Evolutionary conservation across 148 eudicot species (phyloP).

Genomic region (Rhododendron simsii): DNA sequence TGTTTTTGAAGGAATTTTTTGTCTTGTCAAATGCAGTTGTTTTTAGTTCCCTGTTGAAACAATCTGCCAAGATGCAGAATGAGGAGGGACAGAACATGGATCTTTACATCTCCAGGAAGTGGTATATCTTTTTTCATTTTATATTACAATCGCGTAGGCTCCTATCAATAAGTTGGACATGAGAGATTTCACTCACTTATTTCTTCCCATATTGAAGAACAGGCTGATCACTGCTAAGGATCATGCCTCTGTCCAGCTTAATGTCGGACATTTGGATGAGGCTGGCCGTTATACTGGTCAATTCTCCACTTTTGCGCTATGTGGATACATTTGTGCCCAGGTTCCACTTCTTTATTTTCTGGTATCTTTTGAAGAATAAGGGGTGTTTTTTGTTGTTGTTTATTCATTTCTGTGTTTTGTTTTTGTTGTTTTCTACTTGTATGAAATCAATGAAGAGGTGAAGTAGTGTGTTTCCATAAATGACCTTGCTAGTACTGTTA

Average conservation of each 20-base stretch:
- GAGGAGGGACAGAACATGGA: constrained; percentile 63
- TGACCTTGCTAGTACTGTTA: neutral
- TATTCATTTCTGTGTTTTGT: neutral
- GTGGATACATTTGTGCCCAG: constrained; percentile 69
- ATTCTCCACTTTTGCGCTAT: constrained; percentile 64
- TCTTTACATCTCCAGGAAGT: constrained; percentile 65
- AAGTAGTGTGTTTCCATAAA: neutral
- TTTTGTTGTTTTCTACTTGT: neutral
- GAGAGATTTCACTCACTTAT: neutral
- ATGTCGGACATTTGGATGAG: constrained; percentile 68
- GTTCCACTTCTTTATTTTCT: constrained; percentile 15
- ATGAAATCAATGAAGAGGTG: neutral
- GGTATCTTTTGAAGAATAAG: neutral
- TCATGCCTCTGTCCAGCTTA: constrained; percentile 72
- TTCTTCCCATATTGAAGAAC: constrained; percentile 25
- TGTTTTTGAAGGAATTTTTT: too few species aligned
- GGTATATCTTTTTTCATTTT: constrained; percentile 20
- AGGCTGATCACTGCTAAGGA: constrained; percentile 83
- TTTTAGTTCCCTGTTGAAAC: neutral
- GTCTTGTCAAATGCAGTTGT: too few species aligned
- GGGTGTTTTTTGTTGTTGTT: neutral
- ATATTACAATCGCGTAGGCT: too few species aligned
- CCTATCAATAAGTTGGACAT: neutral
- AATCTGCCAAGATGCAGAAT: constrained; percentile 49
- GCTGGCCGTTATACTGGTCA: constrained; percentile 51